These are phyloP conservation scores for Alternaria alternata DNA, from an alignment of 2,329 filamentous ascomycete genomes.

Conservation along the genomic window DNA sequence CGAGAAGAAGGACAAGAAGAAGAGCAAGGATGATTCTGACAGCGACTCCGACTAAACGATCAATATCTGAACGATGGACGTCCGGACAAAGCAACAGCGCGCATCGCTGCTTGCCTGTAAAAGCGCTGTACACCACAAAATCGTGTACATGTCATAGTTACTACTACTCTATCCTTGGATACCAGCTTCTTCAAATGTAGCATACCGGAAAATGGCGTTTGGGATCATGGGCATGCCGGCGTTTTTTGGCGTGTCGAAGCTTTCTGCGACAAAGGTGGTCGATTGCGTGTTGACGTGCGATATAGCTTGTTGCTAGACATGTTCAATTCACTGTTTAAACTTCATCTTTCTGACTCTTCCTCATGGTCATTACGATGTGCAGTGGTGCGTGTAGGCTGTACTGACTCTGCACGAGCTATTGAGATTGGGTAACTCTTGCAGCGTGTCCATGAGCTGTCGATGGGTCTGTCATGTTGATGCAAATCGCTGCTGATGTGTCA, in stretches of 20 bases:
- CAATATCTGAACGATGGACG: conserved; percentile 24
- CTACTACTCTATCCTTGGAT: conserved; percentile 35
- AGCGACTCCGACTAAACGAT: conserved; percentile 44
- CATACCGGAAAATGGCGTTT: conserved; percentile 47
- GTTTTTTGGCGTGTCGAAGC: conserved; percentile 42
- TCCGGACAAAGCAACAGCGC: conserved; percentile 24
- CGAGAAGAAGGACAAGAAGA: conserved; percentile 44
- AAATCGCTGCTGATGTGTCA: not conserved
- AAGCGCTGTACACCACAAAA: conserved; percentile 24
- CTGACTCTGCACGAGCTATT: not conserved
- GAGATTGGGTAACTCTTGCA: not conserved
- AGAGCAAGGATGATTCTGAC: conserved; percentile 40
- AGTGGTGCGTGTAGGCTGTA: not conserved
- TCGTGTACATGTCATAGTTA: conserved; percentile 34
- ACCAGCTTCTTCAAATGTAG: conserved; percentile 43
- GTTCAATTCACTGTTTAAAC: conserved; percentile 31
- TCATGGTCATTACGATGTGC: not conserved
- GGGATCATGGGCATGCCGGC: conserved; percentile 43
- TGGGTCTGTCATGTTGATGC: not conserved
- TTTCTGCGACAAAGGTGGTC: conserved; percentile 37
- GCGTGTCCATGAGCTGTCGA: not conserved
- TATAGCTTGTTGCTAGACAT: conserved; percentile 27
- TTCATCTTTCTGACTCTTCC: conserved; percentile 23
- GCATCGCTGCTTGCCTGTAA: conserved; percentile 20
- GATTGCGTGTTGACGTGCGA: conserved; percentile 33